Evolutionary conservation across 495 filamentous ascomycete genomes (phyloP).

Genomic region (Hyaloscypha variabilis): DNA sequence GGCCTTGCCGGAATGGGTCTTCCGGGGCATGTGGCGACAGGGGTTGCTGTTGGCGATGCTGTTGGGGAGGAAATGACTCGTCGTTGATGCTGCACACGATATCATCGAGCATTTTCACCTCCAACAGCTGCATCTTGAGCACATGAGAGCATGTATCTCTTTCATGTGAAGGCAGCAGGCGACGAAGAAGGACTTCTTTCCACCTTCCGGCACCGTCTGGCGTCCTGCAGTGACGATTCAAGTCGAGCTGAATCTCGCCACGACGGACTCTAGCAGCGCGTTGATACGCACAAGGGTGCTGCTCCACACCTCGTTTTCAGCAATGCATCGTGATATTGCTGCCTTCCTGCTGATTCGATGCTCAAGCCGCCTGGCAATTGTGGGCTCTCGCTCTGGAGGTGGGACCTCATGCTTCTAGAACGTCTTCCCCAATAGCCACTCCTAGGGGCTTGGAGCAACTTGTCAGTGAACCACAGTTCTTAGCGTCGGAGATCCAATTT

Average conservation of each 20-base stretch:
- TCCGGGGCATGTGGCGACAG: not conserved
- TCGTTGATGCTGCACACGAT: no score
- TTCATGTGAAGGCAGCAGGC: constrained; percentile 4
- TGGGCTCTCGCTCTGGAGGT: not conserved
- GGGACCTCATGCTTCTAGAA: not conserved
- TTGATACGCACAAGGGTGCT: not conserved
- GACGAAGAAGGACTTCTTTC: not conserved
- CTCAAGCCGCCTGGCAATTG: not conserved
- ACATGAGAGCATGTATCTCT: not conserved
- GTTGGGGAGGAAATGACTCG: not conserved
- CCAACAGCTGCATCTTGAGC: no score
- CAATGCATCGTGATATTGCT: not conserved
- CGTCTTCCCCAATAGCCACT: not conserved
- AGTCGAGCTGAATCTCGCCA: not conserved
- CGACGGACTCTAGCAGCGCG: not conserved
- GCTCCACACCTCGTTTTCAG: not conserved
- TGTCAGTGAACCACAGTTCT: not conserved
- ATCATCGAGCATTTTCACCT: no score
- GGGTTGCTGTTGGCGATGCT: not conserved
- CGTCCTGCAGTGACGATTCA: not conserved
- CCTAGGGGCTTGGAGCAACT: not conserved
- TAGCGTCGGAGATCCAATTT: not conserved
- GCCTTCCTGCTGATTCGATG: not conserved
- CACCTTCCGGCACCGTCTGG: not conserved
- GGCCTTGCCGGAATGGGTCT: not conserved